Base-by-base conservation (phyloP, 306 rosid species). In the Malus asiatica region DNA sequence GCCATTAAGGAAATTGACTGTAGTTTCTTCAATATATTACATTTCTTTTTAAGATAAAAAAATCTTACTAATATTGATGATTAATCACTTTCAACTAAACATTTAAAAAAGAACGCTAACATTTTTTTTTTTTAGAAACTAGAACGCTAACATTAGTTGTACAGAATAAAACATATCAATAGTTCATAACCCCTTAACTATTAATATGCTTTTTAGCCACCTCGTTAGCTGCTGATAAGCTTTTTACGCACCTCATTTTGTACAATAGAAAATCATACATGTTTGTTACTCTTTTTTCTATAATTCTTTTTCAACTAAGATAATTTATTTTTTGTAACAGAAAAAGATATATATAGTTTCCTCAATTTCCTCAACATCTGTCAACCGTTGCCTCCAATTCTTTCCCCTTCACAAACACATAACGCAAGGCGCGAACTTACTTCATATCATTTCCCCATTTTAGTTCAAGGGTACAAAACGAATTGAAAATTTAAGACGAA, bases 311-410 rank as follows among this genome's bases (percentile, higher is more conserved):
- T 57, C 62, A 57, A 57, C 29, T 4, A 0, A 22, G 63, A 58
- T 1, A 22, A 22, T 10, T 53, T 53, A 15, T 48, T 35, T 35
- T 4, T 48, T 48, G 55, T 48, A 48, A 48, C 6, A 15, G 55
- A 48, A 48, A 48, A 15, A 16, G 55, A 48, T 48, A 48, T 48
- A 48, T 48, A 48, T 48, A 48, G 53, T 7, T 25, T 23, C 68
- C 68, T 40, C 11, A 35, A 40, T 62, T 35, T 73, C 25, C 76
- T 73, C 68, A 23, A 25, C 40, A 67, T n/a, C 18, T 58, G 25
- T 25, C 32, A 45, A 59, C 68, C 67, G 60, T 40, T 73, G 57
- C 76, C 76, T 73, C 76, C 11, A 23, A 73, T 23, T 14, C 68
- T 18, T 73, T 73, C 33, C 15, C 66, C 25, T 73, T 10, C 60